Evolutionary conservation across 1,284 basidiomycete genomes (phyloP), one percentile per base, ranked within the genome.

Genomic region (Heterobasidion parviporum): DNA sequence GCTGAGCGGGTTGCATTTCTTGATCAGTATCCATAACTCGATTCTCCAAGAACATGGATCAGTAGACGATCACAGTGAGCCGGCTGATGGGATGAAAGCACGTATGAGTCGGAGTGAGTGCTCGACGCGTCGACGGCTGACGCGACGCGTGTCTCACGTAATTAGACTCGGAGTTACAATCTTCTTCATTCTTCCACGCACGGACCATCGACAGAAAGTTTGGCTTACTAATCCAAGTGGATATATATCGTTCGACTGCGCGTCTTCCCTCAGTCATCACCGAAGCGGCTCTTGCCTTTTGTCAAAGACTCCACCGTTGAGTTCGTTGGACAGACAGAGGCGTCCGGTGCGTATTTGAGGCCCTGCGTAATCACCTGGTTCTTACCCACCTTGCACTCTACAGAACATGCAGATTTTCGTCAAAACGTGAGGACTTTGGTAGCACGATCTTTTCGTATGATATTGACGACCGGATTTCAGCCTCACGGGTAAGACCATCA

Each of bases 401-500:
- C 26, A 26, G 26, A 26, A 26, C 26, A 91, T 95, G 93, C 93
- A 94, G 76, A 94, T 95, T 71, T 95, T 95, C 75, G 92, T 95
- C 59, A 95, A 95, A 77, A 94, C 92, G 91, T 61, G 50, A 45
- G 60, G 54, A 16, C 18, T 26, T 34, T 8, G 16, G 15, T 8
- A 4, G 41, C 15, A 14, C 35, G 9, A n/a, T 12, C 6, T 15
- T 15, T 10, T 15, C 43, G 5, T 26, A 26, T 6, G 6, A 26
- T 15, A 50, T 15, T 16, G 18, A 20, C 4, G 3, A 7, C 48
- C 58, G 32, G 43, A 32, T 36, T 50, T 46, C 67, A 94, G 91
- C 82, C 90, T 98, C 64, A 98, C 95, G 80, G 95, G 96, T 73
- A 98, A 98, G 82, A 96, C 94, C 64, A 96, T 97, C 81, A 96